Base-by-base conservation (phyloP, 2,329 filamentous ascomycete species). In the Chaetomiaceae sp. region DNA sequence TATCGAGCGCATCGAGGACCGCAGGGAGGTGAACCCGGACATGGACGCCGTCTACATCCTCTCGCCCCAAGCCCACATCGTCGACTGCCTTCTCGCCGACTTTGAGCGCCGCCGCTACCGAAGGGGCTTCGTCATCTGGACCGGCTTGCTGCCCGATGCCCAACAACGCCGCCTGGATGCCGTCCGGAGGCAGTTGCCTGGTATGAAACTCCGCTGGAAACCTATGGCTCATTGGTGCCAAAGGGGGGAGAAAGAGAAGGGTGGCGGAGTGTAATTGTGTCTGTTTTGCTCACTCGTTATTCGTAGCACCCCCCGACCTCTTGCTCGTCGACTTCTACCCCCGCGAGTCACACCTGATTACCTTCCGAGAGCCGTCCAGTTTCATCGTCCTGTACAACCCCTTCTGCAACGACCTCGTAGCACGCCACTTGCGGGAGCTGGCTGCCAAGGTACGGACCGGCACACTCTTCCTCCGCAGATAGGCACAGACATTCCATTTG, bases 31-130 rank as follows among this genome's bases (percentile, higher is more conserved):
- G 65, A 95, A 96, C 66, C 83, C 85, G 50, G 86, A 89, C 61
- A 96, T 95, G 83, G 93, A 97, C 69, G 93, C 90, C 62, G 83
- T 99, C 59, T 99, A 97, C 72, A 76, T 99, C 54, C 78, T 99
- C 51, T 87, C 91, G 0, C 88, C 93, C 8, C 81, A 88, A 62
- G 77, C 89, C 6, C 87, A 96, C 67, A 89, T 96, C 56, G 86
- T 97, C 62, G 92, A 97, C 63, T 96, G 91, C 66, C 76, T 99
- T 41, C 83, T 97, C 71, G 89, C 91, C 63, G 93, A 99, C 68
- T 86, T 97, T 55, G 89, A 95, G 64, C 82, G 85, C 61, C 80
- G 82, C 59, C 83, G 89, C 65, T 99, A 99, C 70, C 79, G 83
- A 58, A 86, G 79, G 62, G 78, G 82, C 44, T 92, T 84, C 69